phyloP scores from a whole-genome alignment of 2,329 filamentous ascomycete genomes.

The Alternaria arborescens region DNA sequence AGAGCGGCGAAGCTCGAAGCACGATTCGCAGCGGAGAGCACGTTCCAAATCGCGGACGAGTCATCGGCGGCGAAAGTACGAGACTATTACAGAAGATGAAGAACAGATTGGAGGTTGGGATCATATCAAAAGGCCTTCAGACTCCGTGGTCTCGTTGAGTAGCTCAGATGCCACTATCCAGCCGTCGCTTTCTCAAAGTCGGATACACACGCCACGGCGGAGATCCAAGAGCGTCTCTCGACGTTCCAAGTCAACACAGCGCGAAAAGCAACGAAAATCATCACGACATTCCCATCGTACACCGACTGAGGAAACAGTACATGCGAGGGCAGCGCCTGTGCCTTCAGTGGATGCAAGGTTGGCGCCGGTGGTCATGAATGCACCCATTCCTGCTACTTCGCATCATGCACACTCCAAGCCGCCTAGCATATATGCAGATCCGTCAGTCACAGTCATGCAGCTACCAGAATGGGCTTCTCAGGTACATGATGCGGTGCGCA shows the following conservation, averaged over 20 bases:
- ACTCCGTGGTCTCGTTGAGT: conserved; percentile 15
- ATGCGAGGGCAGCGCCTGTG: not conserved
- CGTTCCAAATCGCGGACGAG: conserved; percentile 11
- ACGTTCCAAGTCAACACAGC: conserved; percentile 3
- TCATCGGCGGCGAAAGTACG: not conserved
- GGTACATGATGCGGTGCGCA: conserved; percentile 1
- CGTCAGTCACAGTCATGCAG: not conserved
- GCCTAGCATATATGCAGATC: not conserved
- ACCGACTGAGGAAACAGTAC: not conserved
- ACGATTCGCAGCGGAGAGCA: not conserved
- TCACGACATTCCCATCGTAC: not conserved
- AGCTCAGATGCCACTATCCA: conserved; percentile 23
- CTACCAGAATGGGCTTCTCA: conserved; percentile 16
- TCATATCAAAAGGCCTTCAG: conserved; percentile 9
- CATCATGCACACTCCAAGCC: not conserved
- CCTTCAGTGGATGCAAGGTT: conserved; percentile 6
- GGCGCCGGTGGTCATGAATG: conserved; percentile 15
- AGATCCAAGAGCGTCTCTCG: conserved; percentile 6
- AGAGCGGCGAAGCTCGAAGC: conserved; percentile 1
- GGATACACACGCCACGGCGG: not conserved
- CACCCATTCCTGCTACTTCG: not conserved
- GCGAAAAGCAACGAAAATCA: conserved; percentile 5
- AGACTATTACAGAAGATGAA: conserved; percentile 15
- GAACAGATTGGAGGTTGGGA: conserved; percentile 18
- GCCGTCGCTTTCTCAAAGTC: conserved; percentile 19